Conservation (phyloP, 139 green algal genomes). For the Chlorella sp. region DNA sequence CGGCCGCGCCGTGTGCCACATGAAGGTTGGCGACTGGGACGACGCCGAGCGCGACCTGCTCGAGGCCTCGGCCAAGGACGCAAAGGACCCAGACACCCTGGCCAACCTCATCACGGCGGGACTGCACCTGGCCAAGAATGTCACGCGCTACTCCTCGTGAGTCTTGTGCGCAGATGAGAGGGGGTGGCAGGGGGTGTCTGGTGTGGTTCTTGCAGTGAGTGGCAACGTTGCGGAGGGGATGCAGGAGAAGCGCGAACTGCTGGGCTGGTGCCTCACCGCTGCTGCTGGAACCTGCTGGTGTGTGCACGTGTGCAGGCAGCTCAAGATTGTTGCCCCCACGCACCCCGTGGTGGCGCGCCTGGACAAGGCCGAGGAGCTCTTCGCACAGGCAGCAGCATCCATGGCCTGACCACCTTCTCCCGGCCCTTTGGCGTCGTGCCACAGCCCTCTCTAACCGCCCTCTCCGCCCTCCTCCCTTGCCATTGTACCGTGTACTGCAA, state of each 20-base stretch:
- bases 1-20: constrained; percentile 78
- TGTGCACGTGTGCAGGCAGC: constrained; percentile 29
- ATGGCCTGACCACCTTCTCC: not conserved
- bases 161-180: not conserved
- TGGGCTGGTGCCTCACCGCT: not conserved
- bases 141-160: constrained; percentile 59
- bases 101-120: constrained; percentile 81
- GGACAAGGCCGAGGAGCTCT: constrained; percentile 58
- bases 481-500: too few relatives aligned
- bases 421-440: not conserved
- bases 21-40: constrained; percentile 83
- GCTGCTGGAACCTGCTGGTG: not conserved
- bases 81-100: constrained; percentile 82
- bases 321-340: constrained; percentile 59
- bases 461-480: too few relatives aligned
- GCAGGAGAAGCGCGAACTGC: not conserved
- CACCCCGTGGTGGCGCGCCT: constrained; percentile 55
- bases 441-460: too few relatives aligned
- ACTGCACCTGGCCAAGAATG: constrained; percentile 83
- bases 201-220: not conserved
- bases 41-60: constrained; percentile 61
- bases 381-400: constrained; percentile 52
- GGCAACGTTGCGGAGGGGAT: not conserved
- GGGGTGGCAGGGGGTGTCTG: not conserved
- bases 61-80: constrained; percentile 82